A percentile compares a stretch with the other conserved stretches of the same genome.
Conservation (phyloP, 2,329 filamentous ascomycete genomes). For the Penicillium sp. region DNA sequence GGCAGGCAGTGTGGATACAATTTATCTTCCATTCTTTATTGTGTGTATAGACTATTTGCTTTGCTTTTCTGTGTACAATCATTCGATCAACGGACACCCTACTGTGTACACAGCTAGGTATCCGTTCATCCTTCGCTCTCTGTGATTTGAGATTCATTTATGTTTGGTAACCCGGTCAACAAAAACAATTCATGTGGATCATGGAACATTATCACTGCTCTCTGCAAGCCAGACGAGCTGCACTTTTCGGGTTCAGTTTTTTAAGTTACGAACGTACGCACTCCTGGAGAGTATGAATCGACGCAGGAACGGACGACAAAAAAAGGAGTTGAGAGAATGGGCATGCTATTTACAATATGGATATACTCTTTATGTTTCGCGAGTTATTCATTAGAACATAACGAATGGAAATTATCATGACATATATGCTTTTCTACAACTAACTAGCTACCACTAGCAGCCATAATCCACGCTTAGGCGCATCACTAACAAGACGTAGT, state of each 20-base stretch:
- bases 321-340: conserved; percentile 10
- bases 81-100: conserved; percentile 4
- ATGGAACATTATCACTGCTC: conserved; percentile 4
- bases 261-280: conserved; percentile 8
- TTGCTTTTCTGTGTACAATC: conserved; percentile 14
- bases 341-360: conserved; percentile 1
- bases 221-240: conserved; percentile 8
- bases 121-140: conserved; percentile 1
- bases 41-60: conserved; percentile 22
- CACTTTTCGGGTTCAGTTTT: conserved; percentile 1
- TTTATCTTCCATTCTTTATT: conserved; percentile 23
- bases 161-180: conserved; percentile 10
- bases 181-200: conserved; percentile 13
- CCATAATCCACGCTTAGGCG: neutral
- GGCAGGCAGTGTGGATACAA: neutral
- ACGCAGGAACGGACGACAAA: conserved; percentile 9
- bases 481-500: neutral
- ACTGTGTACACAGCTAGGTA: neutral
- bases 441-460: neutral
- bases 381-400: neutral
- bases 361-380: neutral
- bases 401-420: neutral
- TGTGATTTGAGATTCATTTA: conserved; percentile 8
- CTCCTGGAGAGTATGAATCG: conserved; percentile 15
- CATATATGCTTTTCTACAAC: neutral